phyloP scores from a whole-genome alignment of 805 yeast genomes.

The Wickerhamomyces tratensis region DNA sequence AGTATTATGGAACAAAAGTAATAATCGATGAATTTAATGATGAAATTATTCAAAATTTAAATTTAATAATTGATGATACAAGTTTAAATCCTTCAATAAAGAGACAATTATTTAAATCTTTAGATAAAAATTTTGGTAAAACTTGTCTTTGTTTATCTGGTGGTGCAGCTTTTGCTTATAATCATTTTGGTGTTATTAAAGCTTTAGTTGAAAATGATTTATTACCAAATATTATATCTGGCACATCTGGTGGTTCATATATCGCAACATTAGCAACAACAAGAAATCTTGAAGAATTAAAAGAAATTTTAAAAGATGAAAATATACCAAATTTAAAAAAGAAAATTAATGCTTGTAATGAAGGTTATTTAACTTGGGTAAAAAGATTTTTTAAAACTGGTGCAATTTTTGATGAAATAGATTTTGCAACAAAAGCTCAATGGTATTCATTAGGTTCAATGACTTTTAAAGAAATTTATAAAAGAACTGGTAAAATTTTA shows the following conservation, averaged over 20 bases:
- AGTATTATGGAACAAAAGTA: slow-evolving; percentile 66
- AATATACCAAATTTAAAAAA: slow-evolving; percentile 47
- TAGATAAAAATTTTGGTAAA: slow-evolving; percentile 58
- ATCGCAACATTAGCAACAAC: slow-evolving; percentile 68
- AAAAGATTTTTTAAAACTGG: slow-evolving; percentile 66
- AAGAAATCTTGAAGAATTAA: slow-evolving; percentile 58
- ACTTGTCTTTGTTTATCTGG: slow-evolving; percentile 69
- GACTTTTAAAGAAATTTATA: slow-evolving; percentile 63
- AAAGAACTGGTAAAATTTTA: slow-evolving; percentile 58
- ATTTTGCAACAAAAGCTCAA: slow-evolving; percentile 59
- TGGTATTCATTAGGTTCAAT: slow-evolving; percentile 69
- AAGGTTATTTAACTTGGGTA: slow-evolving; percentile 48
- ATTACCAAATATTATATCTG: slow-evolving; percentile 61
- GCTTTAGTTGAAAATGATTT: slow-evolving; percentile 60
- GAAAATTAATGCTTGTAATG: slow-evolving; percentile 62
- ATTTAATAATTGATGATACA: slow-evolving; percentile 29
- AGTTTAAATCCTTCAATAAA: slow-evolving; percentile 31
- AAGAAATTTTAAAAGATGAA: slow-evolving; percentile 27
- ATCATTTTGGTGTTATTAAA: slow-evolving; percentile 68
- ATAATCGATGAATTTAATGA: slow-evolving; percentile 44
- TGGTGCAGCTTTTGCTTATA: slow-evolving; percentile 72
- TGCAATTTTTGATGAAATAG: slow-evolving; percentile 65
- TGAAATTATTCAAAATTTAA: slow-evolving; percentile 40
- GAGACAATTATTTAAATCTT: slow-evolving; percentile 41
- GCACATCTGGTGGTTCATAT: slow-evolving; percentile 77